Evolutionary conservation across 129 eudicot species (phyloP).

Genomic region (Helichrysum umbraculigerum): DNA sequence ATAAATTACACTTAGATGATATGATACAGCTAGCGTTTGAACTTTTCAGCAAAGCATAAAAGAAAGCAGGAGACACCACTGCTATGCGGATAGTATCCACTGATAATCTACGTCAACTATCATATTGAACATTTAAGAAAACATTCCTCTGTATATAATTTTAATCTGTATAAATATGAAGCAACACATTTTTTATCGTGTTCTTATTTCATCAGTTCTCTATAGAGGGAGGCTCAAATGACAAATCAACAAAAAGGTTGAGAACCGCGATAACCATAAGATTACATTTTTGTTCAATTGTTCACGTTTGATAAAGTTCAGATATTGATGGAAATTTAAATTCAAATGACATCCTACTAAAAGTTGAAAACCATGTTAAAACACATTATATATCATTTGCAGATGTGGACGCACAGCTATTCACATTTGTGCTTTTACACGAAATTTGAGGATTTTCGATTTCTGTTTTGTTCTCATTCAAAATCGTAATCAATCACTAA

Average conservation of each 20-base stretch:
- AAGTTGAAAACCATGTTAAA: too few species aligned
- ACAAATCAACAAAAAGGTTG: not conserved
- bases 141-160: not conserved
- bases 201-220: not conserved
- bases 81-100: not conserved
- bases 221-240: not conserved
- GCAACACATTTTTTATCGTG: not conserved
- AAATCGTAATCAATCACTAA: not conserved
- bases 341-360: too few species aligned
- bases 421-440: too few species aligned
- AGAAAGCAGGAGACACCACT: not conserved
- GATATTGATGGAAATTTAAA: not conserved
- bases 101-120: not conserved
- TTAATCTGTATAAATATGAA: not conserved
- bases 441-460: not conserved
- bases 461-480: not conserved
- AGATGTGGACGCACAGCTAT: not conserved
- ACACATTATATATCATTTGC: too few species aligned
- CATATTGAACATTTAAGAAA: not conserved
- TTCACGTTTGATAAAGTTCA: not conserved
- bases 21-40: not conserved
- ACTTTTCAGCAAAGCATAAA: not conserved
- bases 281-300: not conserved
- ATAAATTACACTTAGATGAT: not conserved
- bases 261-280: not conserved